phyloP scores from a whole-genome alignment of 345 rosid species.

The Citrus sp. region DNA sequence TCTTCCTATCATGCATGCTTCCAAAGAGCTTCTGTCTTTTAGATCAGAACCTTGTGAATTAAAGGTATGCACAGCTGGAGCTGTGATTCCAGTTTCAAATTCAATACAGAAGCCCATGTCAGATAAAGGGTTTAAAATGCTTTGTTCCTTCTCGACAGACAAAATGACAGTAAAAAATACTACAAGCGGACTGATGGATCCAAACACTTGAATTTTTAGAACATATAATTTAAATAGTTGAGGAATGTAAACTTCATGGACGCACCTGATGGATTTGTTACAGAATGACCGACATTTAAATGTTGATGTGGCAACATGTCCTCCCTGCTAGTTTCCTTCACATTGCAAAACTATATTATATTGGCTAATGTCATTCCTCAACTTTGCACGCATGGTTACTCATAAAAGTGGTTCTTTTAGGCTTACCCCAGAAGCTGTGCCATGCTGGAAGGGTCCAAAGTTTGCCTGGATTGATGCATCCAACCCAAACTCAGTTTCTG shows the following conservation, averaged over 20 bases:
- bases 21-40: conserved; percentile 18
- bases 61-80: conserved; percentile 22
- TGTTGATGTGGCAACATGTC: conserved; percentile 40
- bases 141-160: background rate
- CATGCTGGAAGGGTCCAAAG: conserved; percentile 43
- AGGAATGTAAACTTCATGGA: background rate
- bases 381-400: background rate
- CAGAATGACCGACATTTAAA: conserved; percentile 35
- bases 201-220: background rate
- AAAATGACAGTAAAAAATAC: background rate
- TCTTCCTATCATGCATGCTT: conserved; percentile 22
- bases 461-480: conserved; percentile 59
- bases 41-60: conserved; percentile 22
- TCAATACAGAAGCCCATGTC: background rate
- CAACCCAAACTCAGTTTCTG: conserved; percentile 43
- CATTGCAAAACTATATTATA: conserved; percentile 14
- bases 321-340: conserved; percentile 51
- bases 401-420: background rate
- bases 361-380: background rate
- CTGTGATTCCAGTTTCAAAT: conserved; percentile 27
- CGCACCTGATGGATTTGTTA: conserved; percentile 39
- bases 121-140: background rate
- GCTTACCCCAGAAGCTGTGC: conserved; percentile 45
- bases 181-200: background rate
- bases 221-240: background rate